Evolutionary conservation across 306 rosid species (phyloP), one percentile per base, ranked within the genome.

Genomic region (Begonia masoniana): DNA sequence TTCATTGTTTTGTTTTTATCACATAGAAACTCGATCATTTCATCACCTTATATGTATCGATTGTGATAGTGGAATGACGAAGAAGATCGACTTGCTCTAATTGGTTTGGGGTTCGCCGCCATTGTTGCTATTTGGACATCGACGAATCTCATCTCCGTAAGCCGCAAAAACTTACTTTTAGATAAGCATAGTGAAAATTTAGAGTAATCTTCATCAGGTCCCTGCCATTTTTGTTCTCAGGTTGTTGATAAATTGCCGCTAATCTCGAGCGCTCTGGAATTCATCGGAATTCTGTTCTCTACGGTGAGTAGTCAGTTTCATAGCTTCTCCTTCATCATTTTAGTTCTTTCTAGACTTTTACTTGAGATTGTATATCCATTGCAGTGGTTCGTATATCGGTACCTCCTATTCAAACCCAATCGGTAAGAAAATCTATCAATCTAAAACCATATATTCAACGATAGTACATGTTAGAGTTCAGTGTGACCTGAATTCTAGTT

Each of bases 361-460:
- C 70, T 50, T n/a, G 41, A 70, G 21, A 50, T 52, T 60, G 3
- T 65, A 4, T 67, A 42, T 69, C 64, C 55, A 43, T 74, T 82
- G 67, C 95, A 89, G 97, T 89, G 95, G 97, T 89, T 89, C 63
- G 47, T 67, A 56, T 85, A 85, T 67, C 97, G 97, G n/a, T 89
- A 82, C 66, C 94, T 89, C 72, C 31, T 89, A 61, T 89, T 89
- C 82, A 89, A 85, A 66, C 97, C 97, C 9, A 75, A 89, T 52
- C 56, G 97, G 97, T 89, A 67, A 80, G 78, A 16, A 23, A 26
- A 26, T 26, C 35, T 26, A 26, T 17, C 19, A 17, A 17, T 26
- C 35, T 26, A 3, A 26, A 26, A 26, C 2, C 35, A 26, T 52
- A 51, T 45, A 46, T 67, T 62, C 15, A 8, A 11, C 11, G 31